phyloP scores from a whole-genome alignment of 495 filamentous ascomycete genomes.

The Penicillium simplicissimum region DNA sequence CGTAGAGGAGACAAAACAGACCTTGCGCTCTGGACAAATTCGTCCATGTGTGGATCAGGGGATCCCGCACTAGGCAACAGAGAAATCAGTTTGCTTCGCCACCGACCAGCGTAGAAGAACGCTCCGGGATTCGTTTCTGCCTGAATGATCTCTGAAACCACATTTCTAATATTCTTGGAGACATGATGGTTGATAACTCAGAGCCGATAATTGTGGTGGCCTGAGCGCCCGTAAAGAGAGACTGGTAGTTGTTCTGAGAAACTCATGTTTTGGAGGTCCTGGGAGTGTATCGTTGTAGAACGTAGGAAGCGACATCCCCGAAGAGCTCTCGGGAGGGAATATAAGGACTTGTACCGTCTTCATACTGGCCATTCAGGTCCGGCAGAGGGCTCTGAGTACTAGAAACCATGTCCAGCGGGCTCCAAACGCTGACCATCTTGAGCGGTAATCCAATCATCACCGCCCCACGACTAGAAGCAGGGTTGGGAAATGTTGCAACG shows the following conservation, averaged over 20 bases:
- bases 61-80: background rate
- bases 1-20: background rate
- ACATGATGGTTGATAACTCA: background rate
- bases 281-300: background rate
- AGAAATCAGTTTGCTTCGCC: background rate
- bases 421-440: constrained; percentile 11
- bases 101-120: background rate
- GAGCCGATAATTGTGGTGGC: background rate
- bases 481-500: constrained; percentile 7
- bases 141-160: background rate
- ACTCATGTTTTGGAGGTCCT: background rate
- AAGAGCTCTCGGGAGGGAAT: constrained; percentile 4
- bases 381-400: background rate
- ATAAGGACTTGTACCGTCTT: background rate
- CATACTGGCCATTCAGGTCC: background rate
- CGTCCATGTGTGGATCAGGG: background rate
- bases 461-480: constrained; percentile 13
- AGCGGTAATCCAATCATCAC: constrained; percentile 17
- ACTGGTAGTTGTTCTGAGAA: background rate
- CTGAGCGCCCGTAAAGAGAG: too few relatives aligned
- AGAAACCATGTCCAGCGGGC: background rate
- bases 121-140: background rate
- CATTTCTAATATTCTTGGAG: background rate
- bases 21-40: background rate
- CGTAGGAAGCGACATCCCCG: constrained; percentile 12